Evolutionary conservation across 768 basidiomycete genomes (phyloP), one percentile per base, ranked within the genome.

Genomic region (Amanita inopinata): DNA sequence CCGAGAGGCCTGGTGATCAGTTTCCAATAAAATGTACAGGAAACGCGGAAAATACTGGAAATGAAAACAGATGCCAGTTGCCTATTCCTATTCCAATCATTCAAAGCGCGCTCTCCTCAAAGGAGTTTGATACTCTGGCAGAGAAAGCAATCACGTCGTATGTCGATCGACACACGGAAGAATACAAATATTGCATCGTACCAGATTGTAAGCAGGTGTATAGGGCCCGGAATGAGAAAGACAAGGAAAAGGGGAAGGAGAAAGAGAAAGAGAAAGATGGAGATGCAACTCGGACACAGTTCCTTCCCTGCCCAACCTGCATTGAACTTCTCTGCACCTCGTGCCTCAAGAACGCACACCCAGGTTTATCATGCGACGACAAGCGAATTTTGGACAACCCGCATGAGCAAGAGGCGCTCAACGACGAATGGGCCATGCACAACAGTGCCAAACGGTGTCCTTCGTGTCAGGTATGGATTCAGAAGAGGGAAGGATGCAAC

Each of bases 261-360:
- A n/a, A n/a, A n/a, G n/a, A n/a, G n/a, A n/a, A n/a, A n/a, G n/a
- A n/a, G n/a, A n/a, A n/a, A n/a, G n/a, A n/a, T n/a, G n/a, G n/a
- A n/a, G n/a, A n/a, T n/a, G 22, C 19, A 40, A 8, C 7, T 14
- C 39, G 5, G 30, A 18, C 2, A 12, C 18, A n/a, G 28, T 11
- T 5, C 19, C 33, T 19, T 18, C 33, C 17, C 4, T 78, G 76
- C 46, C 74, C 74, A 5, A 70, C 73, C 6, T 79, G 77, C 51
- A 67, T 73, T 36, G 53, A 59, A 15, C 52, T 57, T 7, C 62
- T 76, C 14, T 78, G 76, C 43, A 55, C 71, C 0, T 51, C 64
- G 4, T 80, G 76, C 51, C 61, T 71, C 40, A 61, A 67, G 40
- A 69, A 70, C 38, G 62, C 54, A 0, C 78, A 78, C 44, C 67